Percentiles rank a stretch among this genome's conserved stretches.
These are phyloP conservation scores for Marasmius oreades DNA, from an alignment of 1,284 basidiomycete genomes.

Conservation along the genomic window DNA sequence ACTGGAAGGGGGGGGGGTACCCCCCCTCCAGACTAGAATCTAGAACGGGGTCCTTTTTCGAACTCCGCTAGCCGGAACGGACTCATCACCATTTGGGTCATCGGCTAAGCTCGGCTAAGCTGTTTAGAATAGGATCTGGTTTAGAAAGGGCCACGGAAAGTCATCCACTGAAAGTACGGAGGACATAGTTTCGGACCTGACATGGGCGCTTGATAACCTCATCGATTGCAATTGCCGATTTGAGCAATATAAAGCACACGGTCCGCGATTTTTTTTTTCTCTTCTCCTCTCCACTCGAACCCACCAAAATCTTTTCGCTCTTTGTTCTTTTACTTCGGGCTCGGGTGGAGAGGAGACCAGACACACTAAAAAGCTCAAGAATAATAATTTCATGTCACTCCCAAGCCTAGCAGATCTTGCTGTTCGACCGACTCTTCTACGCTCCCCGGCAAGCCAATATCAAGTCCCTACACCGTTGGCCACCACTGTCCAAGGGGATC, in stretches of 20 bases:
- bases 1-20: too few species aligned
- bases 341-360: conserved; percentile 46
- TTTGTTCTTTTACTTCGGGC: background rate
- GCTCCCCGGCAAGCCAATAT: conserved; percentile 38
- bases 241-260: background rate
- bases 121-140: too few species aligned
- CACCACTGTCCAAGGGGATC: conserved; percentile 34
- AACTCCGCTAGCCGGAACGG: too few species aligned
- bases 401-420: conserved; percentile 17
- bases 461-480: conserved; percentile 40
- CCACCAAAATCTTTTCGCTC: background rate
- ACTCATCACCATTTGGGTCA: too few species aligned
- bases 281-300: conserved; percentile 31
- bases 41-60: too few species aligned
- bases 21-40: too few species aligned
- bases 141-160: too few species aligned
- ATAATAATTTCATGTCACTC: conserved; percentile 33
- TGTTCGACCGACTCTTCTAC: conserved; percentile 40
- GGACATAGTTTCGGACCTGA: background rate
- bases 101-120: too few species aligned
- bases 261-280: conserved; percentile 9
- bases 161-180: too few species aligned
- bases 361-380: conserved; percentile 18
- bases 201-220: background rate
- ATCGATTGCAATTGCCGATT: background rate